Evolutionary conservation across 139 green algal genomes (phyloP).

Genomic region (Bryopsis sp.): DNA sequence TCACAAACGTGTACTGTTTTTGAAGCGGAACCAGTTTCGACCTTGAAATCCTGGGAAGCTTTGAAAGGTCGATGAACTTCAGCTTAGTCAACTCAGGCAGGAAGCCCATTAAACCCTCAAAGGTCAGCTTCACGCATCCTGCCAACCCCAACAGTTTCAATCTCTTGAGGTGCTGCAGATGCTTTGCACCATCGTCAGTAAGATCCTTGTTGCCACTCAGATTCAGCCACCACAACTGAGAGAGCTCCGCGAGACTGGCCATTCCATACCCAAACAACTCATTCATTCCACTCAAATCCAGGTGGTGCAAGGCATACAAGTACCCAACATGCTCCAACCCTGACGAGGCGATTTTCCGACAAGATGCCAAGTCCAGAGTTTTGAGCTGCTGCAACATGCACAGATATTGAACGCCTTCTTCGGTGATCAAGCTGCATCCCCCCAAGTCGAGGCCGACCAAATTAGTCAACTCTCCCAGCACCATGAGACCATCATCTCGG

Average conservation of each 20-base stretch:
- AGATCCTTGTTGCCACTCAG: slow-evolving; percentile 1
- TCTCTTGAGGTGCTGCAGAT: neutral
- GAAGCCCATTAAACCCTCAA: neutral
- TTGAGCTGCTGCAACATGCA: neutral
- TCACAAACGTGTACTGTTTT: slow-evolving; percentile 7
- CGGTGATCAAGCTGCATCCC: slow-evolving; percentile 3
- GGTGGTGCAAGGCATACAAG: neutral
- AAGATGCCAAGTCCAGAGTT: neutral
- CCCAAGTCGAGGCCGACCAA: slow-evolving; percentile 1
- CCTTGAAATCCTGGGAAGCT: neutral
- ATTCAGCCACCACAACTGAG: slow-evolving; percentile 7
- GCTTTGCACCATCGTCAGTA: slow-evolving; percentile 1
- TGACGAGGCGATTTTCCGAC: neutral
- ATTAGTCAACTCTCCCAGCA: neutral
- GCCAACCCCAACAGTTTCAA: slow-evolving; percentile 9
- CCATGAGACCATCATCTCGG: neutral
- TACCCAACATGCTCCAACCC: neutral
- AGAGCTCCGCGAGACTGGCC: neutral
- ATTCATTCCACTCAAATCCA: slow-evolving; percentile 10
- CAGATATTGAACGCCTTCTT: neutral
- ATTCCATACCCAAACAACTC: slow-evolving; percentile 5
- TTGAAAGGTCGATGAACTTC: neutral
- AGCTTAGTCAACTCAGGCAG: slow-evolving; percentile 4
- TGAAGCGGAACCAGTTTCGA: neutral
- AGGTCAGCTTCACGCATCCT: slow-evolving; percentile 5